Conservation (phyloP, 2,329 filamentous ascomycete genomes). For the Keithomyces neogunnii region DNA sequence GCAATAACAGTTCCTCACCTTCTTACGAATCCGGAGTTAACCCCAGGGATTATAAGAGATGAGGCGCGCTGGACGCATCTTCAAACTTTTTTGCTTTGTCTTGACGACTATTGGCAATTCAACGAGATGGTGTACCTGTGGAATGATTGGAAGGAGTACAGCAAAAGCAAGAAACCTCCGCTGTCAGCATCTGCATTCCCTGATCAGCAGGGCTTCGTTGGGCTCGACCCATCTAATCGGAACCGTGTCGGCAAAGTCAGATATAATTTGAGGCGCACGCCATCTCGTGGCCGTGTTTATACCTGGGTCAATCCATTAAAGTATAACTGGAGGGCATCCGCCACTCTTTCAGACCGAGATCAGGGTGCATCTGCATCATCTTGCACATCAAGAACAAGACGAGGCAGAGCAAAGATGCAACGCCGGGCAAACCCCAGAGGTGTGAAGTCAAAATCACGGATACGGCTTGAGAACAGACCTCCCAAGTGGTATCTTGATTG, state of each 20-base stretch:
- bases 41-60: neutral
- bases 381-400: neutral
- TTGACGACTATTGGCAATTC: neutral
- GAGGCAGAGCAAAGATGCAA: neutral
- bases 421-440: neutral
- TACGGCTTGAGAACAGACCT: neutral
- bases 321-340: neutral
- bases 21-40: constrained; percentile 3
- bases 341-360: neutral
- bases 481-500: neutral
- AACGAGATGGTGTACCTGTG: neutral
- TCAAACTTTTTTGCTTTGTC: neutral
- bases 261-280: neutral
- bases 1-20: constrained; percentile 17
- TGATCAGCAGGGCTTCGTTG: neutral
- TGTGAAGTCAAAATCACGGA: neutral
- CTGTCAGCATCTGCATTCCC: neutral
- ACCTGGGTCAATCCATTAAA: neutral
- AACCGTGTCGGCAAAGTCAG: neutral
- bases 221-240: too few relatives aligned
- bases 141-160: neutral
- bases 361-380: neutral
- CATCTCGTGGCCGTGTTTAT: neutral
- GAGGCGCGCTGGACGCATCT: neutral
- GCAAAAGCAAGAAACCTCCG: neutral